These are phyloP conservation scores for Melanogaster broomeanus DNA, from an alignment of 768 basidiomycete species.

Conservation along the genomic window DNA sequence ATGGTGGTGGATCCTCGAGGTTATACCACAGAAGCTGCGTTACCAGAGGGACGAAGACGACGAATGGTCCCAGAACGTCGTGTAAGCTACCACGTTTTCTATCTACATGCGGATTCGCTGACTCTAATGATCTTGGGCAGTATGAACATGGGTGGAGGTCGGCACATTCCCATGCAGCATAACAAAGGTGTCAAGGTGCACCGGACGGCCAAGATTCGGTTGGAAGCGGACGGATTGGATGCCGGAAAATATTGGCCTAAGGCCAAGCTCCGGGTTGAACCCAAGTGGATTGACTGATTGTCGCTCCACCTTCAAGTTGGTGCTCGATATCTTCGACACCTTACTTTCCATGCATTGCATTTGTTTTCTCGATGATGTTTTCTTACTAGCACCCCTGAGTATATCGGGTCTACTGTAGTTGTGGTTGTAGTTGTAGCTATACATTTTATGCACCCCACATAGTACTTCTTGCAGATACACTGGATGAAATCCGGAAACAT, in stretches of 20 bases:
- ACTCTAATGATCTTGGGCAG: constrained; percentile 6
- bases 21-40: constrained; percentile 39
- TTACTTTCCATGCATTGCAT: too few species aligned
- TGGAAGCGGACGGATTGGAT: constrained; percentile 46
- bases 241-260: constrained; percentile 41
- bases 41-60: constrained; percentile 28
- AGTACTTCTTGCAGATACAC: too few species aligned
- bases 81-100: constrained; percentile 15
- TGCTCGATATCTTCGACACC: too few species aligned
- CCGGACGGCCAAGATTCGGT: constrained; percentile 48
- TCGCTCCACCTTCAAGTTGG: not conserved
- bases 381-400: too few species aligned
- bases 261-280: constrained; percentile 38
- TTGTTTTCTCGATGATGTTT: too few species aligned
- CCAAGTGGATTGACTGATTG: constrained; percentile 41
- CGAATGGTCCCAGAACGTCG: constrained; percentile 10
- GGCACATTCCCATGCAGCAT: constrained; percentile 42
- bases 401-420: too few species aligned
- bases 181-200: constrained; percentile 43
- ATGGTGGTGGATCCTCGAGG: constrained; percentile 70
- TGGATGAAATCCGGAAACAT: too few species aligned
- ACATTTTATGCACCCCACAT: too few species aligned
- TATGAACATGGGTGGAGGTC: constrained; percentile 42
- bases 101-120: not conserved
- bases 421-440: too few species aligned